Evolutionary conservation across 352 stramenopile species (phyloP), one percentile per base, ranked within the genome.

Genomic region (Pythium dissimile): DNA sequence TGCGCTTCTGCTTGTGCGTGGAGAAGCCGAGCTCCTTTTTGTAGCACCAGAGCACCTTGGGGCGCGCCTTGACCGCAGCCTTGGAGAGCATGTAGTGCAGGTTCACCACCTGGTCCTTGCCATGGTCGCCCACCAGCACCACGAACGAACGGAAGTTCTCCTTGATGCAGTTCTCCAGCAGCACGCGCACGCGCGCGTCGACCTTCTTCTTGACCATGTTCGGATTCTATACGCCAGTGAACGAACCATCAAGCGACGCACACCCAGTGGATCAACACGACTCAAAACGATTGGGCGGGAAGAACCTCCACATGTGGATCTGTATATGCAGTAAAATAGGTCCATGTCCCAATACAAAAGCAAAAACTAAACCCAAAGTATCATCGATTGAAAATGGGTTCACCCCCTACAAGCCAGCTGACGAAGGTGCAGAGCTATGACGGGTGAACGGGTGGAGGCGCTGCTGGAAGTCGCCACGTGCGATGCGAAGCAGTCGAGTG

Each of bases 1-100:
- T 96, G 69, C 88, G 82, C 69, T 97, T 96, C 71, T 97, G 89
- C 60, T 92, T 91, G 72, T 99, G 96, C 51, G 96, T 99, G 13
- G 94, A 99, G 72, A 99, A 99, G 26, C 97, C 97, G 44, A 99
- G 80, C 75, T 99, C 97, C 66, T 99, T 99, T 71, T 99, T 99
- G 87, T 99, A 99, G 75, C 97, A 99, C 97, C 97, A 99, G 8
- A 99, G 75, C 41, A 99, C 97, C 52, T 93, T 97, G 12, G 96
- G 95, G 16, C 96, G 90, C 27, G 94, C 89, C 62, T 98, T 96
- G 26, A 99, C 88, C 16, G 90, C 86, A 11, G 94, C 90, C 72
- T 98, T 98, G 46, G 86, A 93, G 32, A 99, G 75, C 59, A 99
- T 99, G 68, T 99, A 98, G 77, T 99, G 96, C 55, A 99, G 77